Percentiles rank a stretch among this genome's conserved stretches.
Evolutionary conservation across 2,329 filamentous ascomycete species (phyloP).

Genomic region (Sporothrix globosa): DNA sequence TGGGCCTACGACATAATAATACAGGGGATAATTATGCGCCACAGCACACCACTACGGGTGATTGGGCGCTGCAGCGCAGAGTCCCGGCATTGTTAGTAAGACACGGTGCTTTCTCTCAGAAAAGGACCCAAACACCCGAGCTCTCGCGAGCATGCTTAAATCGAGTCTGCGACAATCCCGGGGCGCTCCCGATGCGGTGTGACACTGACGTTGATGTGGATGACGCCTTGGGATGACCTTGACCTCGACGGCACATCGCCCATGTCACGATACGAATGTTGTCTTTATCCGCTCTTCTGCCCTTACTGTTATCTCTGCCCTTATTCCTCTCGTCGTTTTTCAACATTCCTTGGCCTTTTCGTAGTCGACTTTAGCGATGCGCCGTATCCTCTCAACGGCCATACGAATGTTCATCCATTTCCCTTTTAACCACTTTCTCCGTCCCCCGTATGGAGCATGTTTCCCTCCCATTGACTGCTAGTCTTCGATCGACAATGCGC

Average conservation of each 20-base stretch:
- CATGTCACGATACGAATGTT: background rate
- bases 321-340: background rate
- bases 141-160: slow-evolving; percentile 9
- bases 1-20: slow-evolving; percentile 3
- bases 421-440: slow-evolving; percentile 2
- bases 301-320: background rate
- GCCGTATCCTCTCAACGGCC: slow-evolving; percentile 1
- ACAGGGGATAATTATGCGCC: background rate
- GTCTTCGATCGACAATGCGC: background rate
- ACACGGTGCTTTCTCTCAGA: too few species aligned
- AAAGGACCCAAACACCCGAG: background rate
- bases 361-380: background rate
- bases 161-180: slow-evolving; percentile 13
- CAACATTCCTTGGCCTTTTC: slow-evolving; percentile 10
- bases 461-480: background rate
- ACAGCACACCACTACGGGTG: background rate
- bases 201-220: background rate
- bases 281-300: background rate
- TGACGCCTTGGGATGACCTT: background rate
- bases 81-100: too few species aligned
- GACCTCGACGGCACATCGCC: background rate
- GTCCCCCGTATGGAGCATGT: background rate
- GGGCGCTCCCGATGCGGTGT: slow-evolving; percentile 11
- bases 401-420: slow-evolving; percentile 7
- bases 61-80: too few species aligned